These are phyloP conservation scores for Pleurotus salmoneostramineus DNA, from an alignment of 768 basidiomycete genomes.

Conservation along the genomic window DNA sequence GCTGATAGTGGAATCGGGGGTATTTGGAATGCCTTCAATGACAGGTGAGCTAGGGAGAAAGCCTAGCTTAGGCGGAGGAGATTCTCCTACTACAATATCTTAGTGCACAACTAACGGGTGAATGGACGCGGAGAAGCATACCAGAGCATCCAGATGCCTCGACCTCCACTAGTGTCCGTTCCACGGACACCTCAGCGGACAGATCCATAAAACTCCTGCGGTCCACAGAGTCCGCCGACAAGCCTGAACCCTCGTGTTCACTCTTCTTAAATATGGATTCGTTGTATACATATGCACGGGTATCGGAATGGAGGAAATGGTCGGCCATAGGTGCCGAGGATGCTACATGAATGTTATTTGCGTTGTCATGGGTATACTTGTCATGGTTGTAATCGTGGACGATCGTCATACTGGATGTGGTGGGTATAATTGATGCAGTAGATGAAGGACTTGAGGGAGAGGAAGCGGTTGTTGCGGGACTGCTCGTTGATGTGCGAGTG, in stretches of 20 bases:
- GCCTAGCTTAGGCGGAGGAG: not conserved
- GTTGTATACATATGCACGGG: not conserved
- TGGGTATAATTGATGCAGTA: not conserved
- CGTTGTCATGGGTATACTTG: slow-evolving; percentile 1
- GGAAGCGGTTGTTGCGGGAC: not conserved
- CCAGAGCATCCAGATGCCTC: not conserved
- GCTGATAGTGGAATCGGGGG: not conserved
- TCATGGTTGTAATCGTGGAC: not conserved
- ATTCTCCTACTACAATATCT: not conserved
- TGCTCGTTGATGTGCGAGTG: not conserved
- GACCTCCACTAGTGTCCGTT: not conserved
- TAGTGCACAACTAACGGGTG: not conserved
- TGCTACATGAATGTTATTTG: not conserved
- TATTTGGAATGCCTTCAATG: not conserved
- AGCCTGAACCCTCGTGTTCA: not conserved
- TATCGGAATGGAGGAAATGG: not conserved
- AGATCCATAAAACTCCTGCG: slow-evolving; percentile 4
- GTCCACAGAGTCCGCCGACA: not conserved
- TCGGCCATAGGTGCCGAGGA: not conserved
- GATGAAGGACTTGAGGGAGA: not conserved
- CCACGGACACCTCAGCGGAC: not conserved
- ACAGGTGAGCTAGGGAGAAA: not conserved
- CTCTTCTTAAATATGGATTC: not conserved
- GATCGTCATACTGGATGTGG: not conserved
- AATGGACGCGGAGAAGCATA: not conserved